Evolutionary conservation across 371 early-diverging fungal species (phyloP), one percentile per base, ranked within the genome.

Genomic region (Rhizomucor pusillus): DNA sequence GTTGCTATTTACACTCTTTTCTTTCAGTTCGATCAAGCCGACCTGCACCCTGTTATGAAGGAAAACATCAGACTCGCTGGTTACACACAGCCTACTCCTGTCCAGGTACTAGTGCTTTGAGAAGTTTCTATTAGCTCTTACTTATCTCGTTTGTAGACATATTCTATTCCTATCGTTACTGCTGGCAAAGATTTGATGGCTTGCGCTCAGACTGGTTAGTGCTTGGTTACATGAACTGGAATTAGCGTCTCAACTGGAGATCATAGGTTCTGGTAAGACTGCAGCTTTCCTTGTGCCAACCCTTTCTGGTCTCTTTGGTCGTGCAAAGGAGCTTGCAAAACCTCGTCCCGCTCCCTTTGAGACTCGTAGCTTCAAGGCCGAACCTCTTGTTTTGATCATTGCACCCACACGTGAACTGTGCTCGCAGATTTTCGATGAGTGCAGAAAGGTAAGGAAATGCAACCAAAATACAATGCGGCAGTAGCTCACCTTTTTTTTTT

Each of bases 171-270:
- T 0, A 77, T 89, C 29, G 65, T 90, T 14, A 60, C 77, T 24
- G 66, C 67, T 5, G 84, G 84, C 22, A 70, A 82, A n/a, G 88
- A 90, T 57, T 48, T 93, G 23, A 83, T 92, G 77, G 90, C 86
- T 1, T 87, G 89, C 57, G 94, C 94, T 9, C 92, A 91, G 43
- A 93, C 94, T 9, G 90, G 90, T 69, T 52, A 56, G 49, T 35
- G n/a, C 33, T 16, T 16, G 41, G 16, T 11, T 16, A 43, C 35
- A 43, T 7, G 23, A n/a, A n/a, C 29, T 3, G n/a, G 35, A 12
- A 18, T 19, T 46, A 13, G 20, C 6, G 20, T 40, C 9, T 16
- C 43, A 25, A 40, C 45, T 43, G 5, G 52, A 20, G 9, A n/a
- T 45, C 22, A 35, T 56, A 65, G 81, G 85, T 36, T 84, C 85